These are phyloP conservation scores for Bidens hawaiensis DNA, from an alignment of 140 eudicot genomes.

Conservation along the genomic window DNA sequence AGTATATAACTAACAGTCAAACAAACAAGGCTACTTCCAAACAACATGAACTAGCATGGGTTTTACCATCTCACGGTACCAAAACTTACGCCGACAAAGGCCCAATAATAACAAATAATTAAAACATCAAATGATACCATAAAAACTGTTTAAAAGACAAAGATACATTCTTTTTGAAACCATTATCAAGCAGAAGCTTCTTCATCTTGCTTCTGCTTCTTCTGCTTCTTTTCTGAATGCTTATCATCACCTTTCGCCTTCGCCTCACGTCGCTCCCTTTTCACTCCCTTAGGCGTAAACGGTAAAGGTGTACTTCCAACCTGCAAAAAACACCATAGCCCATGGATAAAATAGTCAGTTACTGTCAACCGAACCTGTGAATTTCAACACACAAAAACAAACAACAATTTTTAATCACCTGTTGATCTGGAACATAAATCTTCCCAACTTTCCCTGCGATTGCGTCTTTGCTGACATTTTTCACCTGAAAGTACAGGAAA, in stretches of 20 bases:
- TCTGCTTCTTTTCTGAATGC: conserved; percentile 59
- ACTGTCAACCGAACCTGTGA: not conserved
- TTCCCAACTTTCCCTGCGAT: conserved; percentile 75
- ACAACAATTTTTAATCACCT: conserved; percentile 43
- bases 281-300: conserved; percentile 77
- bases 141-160: not conserved
- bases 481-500: conserved; percentile 50
- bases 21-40: not conserved
- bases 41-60: not conserved
- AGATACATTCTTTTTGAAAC: not conserved
- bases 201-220: conserved; percentile 30
- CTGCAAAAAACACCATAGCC: conserved; percentile 29
- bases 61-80: conserved; percentile 14
- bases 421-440: conserved; percentile 82
- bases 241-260: conserved; percentile 41
- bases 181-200: conserved; percentile 13
- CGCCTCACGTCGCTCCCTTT: conserved; percentile 90
- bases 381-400: not conserved
- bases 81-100: conserved; percentile 16
- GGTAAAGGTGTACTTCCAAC: conserved; percentile 56
- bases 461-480: conserved; percentile 72
- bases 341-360: not conserved
- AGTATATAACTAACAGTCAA: not conserved
- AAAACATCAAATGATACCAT: not conserved
- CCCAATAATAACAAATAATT: not conserved